These are phyloP conservation scores for Hyphochytrium catenoides DNA, from an alignment of 352 stramenopile species.

Conservation along the genomic window DNA sequence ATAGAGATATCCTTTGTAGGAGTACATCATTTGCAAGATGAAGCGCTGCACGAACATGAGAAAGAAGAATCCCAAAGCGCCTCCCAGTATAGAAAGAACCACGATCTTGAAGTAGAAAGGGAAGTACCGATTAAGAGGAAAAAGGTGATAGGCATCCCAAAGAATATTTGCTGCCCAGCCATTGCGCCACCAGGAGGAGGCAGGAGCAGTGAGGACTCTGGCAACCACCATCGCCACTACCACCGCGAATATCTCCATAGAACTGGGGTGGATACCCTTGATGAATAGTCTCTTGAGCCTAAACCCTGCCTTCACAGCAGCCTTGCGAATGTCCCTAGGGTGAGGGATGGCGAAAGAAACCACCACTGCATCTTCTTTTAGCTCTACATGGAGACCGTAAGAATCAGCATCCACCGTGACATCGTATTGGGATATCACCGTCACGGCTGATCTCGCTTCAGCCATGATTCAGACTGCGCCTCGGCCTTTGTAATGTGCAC, in stretches of 20 bases:
- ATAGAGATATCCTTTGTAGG: conserved; percentile 66
- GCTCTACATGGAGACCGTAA: conserved; percentile 58
- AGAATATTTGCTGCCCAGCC: conserved; percentile 37
- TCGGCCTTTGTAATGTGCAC: too few relatives aligned
- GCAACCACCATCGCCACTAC: conserved; percentile 29
- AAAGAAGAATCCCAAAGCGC: conserved; percentile 43
- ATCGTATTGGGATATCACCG: conserved; percentile 53
- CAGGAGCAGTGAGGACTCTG: conserved; percentile 23
- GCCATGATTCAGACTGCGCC: too few relatives aligned
- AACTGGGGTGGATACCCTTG: conserved; percentile 43
- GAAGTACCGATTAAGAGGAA: conserved; percentile 27
- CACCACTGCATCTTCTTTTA: conserved; percentile 40
- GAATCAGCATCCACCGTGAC: too few relatives aligned
- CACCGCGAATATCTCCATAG: conserved; percentile 26
- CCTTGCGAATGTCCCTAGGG: conserved; percentile 37
- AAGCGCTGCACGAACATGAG: conserved; percentile 60
- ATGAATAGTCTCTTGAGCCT: conserved; percentile 38
- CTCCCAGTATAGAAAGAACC: conserved; percentile 49
- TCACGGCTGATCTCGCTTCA: conserved; percentile 53
- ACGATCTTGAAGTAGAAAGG: conserved; percentile 43
- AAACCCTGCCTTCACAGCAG: conserved; percentile 26
- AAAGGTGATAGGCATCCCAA: conserved; percentile 42
- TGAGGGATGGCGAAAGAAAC: conserved; percentile 56
- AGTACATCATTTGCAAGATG: conserved; percentile 45
- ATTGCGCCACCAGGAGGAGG: conserved; percentile 60